Evolutionary conservation across 2,329 filamentous ascomycete species (phyloP), one percentile per base, ranked within the genome.

Genomic region (Exophiala viscosa): DNA sequence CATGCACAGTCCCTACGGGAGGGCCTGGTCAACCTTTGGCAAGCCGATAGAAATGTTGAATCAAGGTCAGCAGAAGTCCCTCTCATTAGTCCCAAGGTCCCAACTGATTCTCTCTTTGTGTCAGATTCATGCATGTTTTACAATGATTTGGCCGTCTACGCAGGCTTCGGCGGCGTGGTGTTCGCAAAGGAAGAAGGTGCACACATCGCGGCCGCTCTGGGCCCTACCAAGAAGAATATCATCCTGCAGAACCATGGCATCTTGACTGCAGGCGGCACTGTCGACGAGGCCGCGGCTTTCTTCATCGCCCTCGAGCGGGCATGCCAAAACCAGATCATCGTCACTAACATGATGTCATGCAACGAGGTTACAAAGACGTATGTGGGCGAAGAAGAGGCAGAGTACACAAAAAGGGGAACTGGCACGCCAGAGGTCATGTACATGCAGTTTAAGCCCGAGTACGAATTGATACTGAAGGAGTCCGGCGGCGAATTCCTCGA

Each of bases 371-470:
- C 77, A 64, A 87, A 85, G 1, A 72, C 86, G 15, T 84, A 85
- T 67, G 84, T 90, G 60, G 73, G 76, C 8, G 79, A 86, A 1
- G 80, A 82, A 46, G 85, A 90, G 65, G 86, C 87, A 1, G 72
- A 67, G n/a, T 86, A 79, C 62, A 90, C 86, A 0, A 83, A 80
- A 23, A 62, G 80, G 84, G 67, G 77, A 79, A 0, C 73, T 88
- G 4, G 86, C 86, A 0, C 78, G 73, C 0, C 74, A 77, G 15
- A 64, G 66, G 34, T 83, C 81, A 1, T 86, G 86, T 0, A 88
- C 79, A 76, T 90, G 90, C 65, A 83, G 77, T 62, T 83, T 5
- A 84, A 84, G 71, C 85, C 86, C 11, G 61, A 85, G 57, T 89
- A 88, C 70, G 85, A 88, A 70, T 69, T 88, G 38, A 79, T 86